Conservation (phyloP, 2,329 filamentous ascomycete species). For the Colletotrichum sidae region DNA sequence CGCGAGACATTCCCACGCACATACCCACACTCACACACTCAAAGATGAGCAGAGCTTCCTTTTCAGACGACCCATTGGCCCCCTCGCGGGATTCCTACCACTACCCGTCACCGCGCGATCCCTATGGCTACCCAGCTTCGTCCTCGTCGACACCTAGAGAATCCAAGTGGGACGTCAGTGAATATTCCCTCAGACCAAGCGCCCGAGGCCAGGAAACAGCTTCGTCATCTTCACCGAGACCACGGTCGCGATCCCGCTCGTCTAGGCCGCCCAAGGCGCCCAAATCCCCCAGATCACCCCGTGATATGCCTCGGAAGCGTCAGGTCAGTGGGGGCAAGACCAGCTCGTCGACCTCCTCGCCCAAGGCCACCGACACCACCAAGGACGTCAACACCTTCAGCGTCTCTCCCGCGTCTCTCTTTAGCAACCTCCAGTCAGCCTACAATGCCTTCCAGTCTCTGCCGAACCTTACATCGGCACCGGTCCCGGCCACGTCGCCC, state of each 20-base stretch:
- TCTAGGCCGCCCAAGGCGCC: conserved; percentile 1
- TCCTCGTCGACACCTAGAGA: conserved; percentile 13
- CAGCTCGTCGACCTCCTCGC: not conserved
- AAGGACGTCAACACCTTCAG: conserved; percentile 1
- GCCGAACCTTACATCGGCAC: conserved; percentile 17
- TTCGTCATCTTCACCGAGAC: conserved; percentile 14
- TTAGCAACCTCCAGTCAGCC: conserved; percentile 29
- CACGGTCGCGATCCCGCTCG: conserved; percentile 25
- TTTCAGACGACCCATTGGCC: conserved; percentile 16
- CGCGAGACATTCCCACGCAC: conserved; percentile 3
- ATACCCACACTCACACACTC: conserved; percentile 4
- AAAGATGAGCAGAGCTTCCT: conserved; percentile 21
- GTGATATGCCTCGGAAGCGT: conserved; percentile 30
- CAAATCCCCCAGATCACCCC: not conserved
- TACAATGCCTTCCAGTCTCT: conserved; percentile 29
- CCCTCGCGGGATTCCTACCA: conserved; percentile 11
- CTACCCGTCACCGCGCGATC: conserved; percentile 5
- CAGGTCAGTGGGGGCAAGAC: conserved; percentile 12
- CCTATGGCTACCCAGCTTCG: conserved; percentile 19
- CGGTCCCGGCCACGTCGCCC: not conserved
- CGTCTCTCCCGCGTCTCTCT: conserved; percentile 18
- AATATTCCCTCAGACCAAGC: conserved; percentile 27
- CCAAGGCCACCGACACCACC: not conserved
- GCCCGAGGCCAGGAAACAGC: conserved; percentile 17
- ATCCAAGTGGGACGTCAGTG: conserved; percentile 27